Percentiles rank a stretch among this genome's conserved stretches.
phyloP scores from a whole-genome alignment of 2,329 filamentous ascomycete genomes.

The Phialophora tarda region DNA sequence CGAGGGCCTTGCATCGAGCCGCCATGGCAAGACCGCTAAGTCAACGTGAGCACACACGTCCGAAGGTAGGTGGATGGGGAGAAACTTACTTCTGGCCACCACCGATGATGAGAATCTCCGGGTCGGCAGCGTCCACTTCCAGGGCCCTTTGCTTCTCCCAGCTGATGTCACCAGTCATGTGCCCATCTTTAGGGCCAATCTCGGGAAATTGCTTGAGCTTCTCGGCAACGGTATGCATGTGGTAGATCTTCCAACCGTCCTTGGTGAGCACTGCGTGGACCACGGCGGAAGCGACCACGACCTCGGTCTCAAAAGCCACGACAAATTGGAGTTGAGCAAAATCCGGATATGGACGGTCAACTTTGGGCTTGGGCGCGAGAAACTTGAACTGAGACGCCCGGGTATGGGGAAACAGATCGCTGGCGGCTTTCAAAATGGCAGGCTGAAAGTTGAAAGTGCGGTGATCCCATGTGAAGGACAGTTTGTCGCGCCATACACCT shows the following conservation, averaged over 20 bases:
- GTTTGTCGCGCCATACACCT: conserved; percentile 49
- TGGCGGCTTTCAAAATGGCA: conserved; percentile 44
- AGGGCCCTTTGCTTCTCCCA: conserved; percentile 44
- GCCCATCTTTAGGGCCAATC: conserved; percentile 42
- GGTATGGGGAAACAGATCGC: conserved; percentile 43
- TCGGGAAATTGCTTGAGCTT: conserved; percentile 44
- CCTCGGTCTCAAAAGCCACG: conserved; percentile 44
- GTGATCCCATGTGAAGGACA: conserved; percentile 48
- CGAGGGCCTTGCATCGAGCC: conserved; percentile 40
- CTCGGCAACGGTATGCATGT: conserved; percentile 46
- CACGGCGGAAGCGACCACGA: conserved; percentile 41
- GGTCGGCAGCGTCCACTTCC: conserved; percentile 40
- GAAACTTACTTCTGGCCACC: conserved; percentile 39
- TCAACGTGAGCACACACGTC: no score
- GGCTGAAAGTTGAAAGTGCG: conserved; percentile 46
- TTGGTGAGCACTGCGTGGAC: conserved; percentile 45
- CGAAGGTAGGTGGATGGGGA: no score
- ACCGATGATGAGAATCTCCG: conserved; percentile 40
- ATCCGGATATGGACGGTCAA: conserved; percentile 43
- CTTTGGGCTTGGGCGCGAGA: conserved; percentile 36
- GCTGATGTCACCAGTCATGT: conserved; percentile 45
- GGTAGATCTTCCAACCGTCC: conserved; percentile 46
- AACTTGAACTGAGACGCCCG: conserved; percentile 42
- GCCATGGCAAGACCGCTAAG: conserved; percentile 41
- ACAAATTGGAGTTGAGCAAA: conserved; percentile 43